Conservation (phyloP, 805 yeast species). For the Saccharomycopsis schoenii region DNA sequence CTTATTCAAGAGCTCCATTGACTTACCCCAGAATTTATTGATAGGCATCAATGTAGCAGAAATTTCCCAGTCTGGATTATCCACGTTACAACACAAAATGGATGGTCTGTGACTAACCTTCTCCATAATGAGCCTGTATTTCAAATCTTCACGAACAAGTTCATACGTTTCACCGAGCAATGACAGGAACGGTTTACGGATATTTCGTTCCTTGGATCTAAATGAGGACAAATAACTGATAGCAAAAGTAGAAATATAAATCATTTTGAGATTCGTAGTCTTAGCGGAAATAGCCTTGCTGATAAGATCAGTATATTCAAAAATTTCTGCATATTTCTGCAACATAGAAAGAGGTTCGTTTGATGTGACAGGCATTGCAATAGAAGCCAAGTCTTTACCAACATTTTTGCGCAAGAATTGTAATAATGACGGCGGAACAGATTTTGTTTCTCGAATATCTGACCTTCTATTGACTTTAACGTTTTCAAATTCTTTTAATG, state of each 20-base stretch:
- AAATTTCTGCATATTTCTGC: slow-evolving; percentile 68
- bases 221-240: slow-evolving; percentile 60
- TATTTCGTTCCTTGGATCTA: slow-evolving; percentile 63
- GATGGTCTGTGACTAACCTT: slow-evolving; percentile 86
- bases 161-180: slow-evolving; percentile 90
- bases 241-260: slow-evolving; percentile 76
- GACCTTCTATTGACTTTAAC: slow-evolving; percentile 40
- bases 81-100: slow-evolving; percentile 72
- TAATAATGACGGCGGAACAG: slow-evolving; percentile 74
- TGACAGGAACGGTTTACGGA: slow-evolving; percentile 92
- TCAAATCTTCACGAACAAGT: slow-evolving; percentile 73
- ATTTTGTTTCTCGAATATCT: slow-evolving; percentile 47
- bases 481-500: slow-evolving; percentile 39
- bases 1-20: slow-evolving; percentile 68
- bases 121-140: slow-evolving; percentile 67
- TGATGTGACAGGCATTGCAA: slow-evolving; percentile 89
- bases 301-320: slow-evolving; percentile 66
- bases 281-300: slow-evolving; percentile 44
- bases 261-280: slow-evolving; percentile 42
- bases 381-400: slow-evolving; percentile 77
- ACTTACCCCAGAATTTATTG: slow-evolving; percentile 94
- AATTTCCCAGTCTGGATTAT: slow-evolving; percentile 61
- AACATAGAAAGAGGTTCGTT: slow-evolving; percentile 85
- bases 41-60: slow-evolving; percentile 58
- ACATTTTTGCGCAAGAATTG: slow-evolving; percentile 79